Percentiles rank a stretch among this genome's conserved stretches.
phyloP scores from a whole-genome alignment of 1,284 basidiomycete species.

The Ceratobasidium sp. region DNA sequence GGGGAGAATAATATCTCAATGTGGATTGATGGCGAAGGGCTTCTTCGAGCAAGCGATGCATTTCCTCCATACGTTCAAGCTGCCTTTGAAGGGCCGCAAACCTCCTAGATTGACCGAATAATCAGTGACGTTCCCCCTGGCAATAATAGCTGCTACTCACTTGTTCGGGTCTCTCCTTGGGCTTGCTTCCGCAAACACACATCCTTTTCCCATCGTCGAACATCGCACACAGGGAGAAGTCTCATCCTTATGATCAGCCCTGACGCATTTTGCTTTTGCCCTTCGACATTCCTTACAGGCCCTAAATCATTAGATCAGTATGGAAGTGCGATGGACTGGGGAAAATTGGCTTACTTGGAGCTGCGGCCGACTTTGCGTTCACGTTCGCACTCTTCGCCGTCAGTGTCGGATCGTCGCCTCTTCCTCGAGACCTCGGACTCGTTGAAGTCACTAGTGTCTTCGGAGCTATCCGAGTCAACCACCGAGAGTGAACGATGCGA shows the following conservation, averaged over 20 bases:
- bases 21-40: background rate
- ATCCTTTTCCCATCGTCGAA: background rate
- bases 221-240: background rate
- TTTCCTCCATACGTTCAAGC: conserved; percentile 14
- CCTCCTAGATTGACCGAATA: background rate
- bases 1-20: background rate
- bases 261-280: conserved; percentile 14
- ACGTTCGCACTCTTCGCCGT: conserved; percentile 1
- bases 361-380: background rate
- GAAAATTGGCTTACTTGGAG: background rate
- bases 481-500: background rate
- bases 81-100: conserved; percentile 8
- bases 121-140: background rate
- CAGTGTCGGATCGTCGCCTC: background rate
- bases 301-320: background rate
- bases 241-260: background rate
- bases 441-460: background rate
- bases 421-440: background rate
- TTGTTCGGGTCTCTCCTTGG: background rate
- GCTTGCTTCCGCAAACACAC: background rate
- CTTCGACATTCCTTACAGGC: background rate
- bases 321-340: background rate
- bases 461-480: background rate
- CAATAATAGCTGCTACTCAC: background rate
- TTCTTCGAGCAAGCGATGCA: background rate